Base-by-base conservation (phyloP, 257 asterid genomes). In the Solanum arcanum region DNA sequence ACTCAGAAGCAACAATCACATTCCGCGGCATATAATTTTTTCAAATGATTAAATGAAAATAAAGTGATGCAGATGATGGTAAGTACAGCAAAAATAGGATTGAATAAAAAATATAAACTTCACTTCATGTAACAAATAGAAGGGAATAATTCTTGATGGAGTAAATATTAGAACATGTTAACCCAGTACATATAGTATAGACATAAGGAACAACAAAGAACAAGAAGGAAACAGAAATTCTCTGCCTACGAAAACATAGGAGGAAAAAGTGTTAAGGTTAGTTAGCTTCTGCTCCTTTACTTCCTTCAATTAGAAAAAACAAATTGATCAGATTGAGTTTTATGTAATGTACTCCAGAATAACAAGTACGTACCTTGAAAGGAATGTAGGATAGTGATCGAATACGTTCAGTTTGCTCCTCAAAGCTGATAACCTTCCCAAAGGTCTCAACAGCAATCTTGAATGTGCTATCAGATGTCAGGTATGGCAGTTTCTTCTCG, bases 361-460 rank as follows among this genome's bases (percentile, higher is more conserved):
- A 80, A 78, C 23, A 70, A 25, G 70, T 69, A 11, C 39, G 23
- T 60, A 96, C 99, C 99, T 96, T 88, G 90, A 97, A 97, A 27
- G 98, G 99, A 83, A 97, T 92, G 90, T 92, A 96, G 27, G 94
- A 89, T 75, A 97, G 86, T 80, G 91, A 90, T 33, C 89, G 94
- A 89, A 97, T 89, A 41, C 95, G 96, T 12, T 91, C 96, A 41
- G 74, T 92, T 92, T 97, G 98, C 90, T 97, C 99, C 42, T 90
- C 90, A 88, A 88, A 90, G 91, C 98, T 94, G 86, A 92, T 86
- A 87, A 85, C 98, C 89, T 95, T 97, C 66, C 99, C 99, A 90
- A 96, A 97, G 90, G 94, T 93, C 29, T 97, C 99, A 75, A 97
- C 91, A 37, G 74, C 89, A 80, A 97, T 95, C 92, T 88, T 94